These are phyloP conservation scores for Fusarium succisae DNA, from an alignment of 2,329 filamentous ascomycete species.

Conservation along the genomic window DNA sequence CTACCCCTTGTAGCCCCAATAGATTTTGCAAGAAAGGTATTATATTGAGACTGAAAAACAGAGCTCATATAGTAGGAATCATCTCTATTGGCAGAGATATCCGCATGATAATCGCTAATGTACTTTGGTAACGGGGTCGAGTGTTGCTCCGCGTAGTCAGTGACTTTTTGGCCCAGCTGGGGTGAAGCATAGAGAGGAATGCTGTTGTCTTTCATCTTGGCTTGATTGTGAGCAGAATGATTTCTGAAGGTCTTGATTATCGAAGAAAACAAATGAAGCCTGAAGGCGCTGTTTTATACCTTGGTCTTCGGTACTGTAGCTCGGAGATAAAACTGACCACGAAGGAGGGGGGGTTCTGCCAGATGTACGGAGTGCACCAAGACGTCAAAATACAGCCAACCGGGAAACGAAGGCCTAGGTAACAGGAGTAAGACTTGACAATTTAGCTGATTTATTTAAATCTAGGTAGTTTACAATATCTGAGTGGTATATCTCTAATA, in stretches of 20 bases:
- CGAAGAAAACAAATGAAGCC: background rate
- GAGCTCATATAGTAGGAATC: slow-evolving; percentile 53
- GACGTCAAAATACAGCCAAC: background rate
- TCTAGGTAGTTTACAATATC: background rate
- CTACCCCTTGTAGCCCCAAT: slow-evolving; percentile 54
- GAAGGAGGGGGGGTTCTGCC: background rate
- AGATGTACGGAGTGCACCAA: background rate
- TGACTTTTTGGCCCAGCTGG: slow-evolving; percentile 52
- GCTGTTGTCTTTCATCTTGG: slow-evolving; percentile 52
- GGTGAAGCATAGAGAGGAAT: slow-evolving; percentile 55
- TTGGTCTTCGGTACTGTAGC: slow-evolving; percentile 11
- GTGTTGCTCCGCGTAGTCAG: slow-evolving; percentile 54
- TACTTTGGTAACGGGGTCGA: slow-evolving; percentile 54
- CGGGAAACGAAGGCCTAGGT: background rate
- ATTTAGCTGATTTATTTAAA: background rate
- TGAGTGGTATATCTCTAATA: background rate
- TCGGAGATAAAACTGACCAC: slow-evolving; percentile 23
- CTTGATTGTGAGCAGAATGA: background rate
- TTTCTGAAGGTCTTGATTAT: background rate
- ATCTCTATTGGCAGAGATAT: slow-evolving; percentile 34
- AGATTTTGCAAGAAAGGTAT: slow-evolving; percentile 53
- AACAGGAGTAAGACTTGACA: background rate
- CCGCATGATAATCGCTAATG: slow-evolving; percentile 55
- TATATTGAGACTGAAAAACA: slow-evolving; percentile 53
- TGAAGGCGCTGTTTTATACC: background rate